phyloP scores from a whole-genome alignment of 345 rosid species.

The Lepidium sativum region DNA sequence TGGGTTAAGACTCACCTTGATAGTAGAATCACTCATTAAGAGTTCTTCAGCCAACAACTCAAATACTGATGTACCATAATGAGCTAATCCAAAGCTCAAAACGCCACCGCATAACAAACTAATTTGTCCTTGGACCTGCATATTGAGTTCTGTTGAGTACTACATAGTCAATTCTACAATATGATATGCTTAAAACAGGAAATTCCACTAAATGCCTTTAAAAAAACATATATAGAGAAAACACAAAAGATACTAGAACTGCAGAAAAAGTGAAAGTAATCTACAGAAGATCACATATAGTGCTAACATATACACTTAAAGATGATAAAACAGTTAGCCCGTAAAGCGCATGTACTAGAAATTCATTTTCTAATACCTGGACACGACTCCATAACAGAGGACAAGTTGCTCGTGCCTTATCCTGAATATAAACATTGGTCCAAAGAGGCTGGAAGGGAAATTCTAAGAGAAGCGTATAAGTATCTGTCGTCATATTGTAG shows the following conservation, averaged over 20 bases:
- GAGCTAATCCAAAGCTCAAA: conserved; percentile 87
- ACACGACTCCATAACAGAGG: conserved; percentile 99
- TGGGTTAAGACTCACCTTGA: conserved; percentile 45
- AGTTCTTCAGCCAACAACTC: conserved; percentile 94
- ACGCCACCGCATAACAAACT: conserved; percentile 65
- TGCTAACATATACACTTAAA: neutral
- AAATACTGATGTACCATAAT: conserved; percentile 88
- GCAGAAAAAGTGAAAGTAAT: neutral
- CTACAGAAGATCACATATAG: conserved; percentile 3
- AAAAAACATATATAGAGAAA: neutral
- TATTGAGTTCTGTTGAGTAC: conserved; percentile 16
- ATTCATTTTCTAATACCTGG: conserved; percentile 51
- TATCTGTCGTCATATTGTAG: conserved; percentile 74
- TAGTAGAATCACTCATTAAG: conserved; percentile 88
- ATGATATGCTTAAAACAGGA: conserved; percentile 12
- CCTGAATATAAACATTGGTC: conserved; percentile 87
- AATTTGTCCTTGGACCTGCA: conserved; percentile 94
- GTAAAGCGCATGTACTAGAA: neutral
- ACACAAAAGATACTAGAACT: neutral
- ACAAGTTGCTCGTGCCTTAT: conserved; percentile 85
- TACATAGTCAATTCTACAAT: conserved; percentile 8
- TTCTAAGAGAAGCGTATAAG: conserved; percentile 91
- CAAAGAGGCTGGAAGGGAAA: conserved; percentile 91
- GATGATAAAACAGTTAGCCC: neutral
- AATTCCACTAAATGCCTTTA: neutral